These are phyloP conservation scores for Aaosphaeria arxii DNA, from an alignment of 2,329 filamentous ascomycete species.

Conservation along the genomic window DNA sequence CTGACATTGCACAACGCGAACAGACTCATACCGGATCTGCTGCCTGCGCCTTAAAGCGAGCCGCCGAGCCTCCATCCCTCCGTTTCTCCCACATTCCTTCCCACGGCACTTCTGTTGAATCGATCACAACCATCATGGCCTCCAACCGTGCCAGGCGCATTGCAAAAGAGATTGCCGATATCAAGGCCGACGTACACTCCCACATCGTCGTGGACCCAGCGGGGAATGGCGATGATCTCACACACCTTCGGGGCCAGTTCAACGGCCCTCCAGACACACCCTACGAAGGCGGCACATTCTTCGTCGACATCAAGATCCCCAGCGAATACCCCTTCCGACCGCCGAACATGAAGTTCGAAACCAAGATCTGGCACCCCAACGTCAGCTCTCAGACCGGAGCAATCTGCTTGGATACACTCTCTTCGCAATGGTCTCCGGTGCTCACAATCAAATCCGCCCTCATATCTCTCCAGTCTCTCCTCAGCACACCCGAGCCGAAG, in stretches of 20 bases:
- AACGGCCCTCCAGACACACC: slow-evolving; percentile 87
- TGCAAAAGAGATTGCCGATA: slow-evolving; percentile 73
- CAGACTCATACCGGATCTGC: slow-evolving; percentile 6
- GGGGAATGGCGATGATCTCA: slow-evolving; percentile 65
- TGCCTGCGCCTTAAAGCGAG: slow-evolving; percentile 11
- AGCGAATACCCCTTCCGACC: slow-evolving; percentile 90
- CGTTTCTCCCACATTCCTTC: slow-evolving; percentile 1
- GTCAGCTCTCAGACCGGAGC: slow-evolving; percentile 92
- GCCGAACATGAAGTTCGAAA: slow-evolving; percentile 85
- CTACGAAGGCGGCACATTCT: slow-evolving; percentile 81
- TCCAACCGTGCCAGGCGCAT: slow-evolving; percentile 61
- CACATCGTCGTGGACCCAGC: slow-evolving; percentile 69
- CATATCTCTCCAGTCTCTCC: slow-evolving; percentile 86
- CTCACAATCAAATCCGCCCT: slow-evolving; percentile 94
- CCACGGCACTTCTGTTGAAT: neutral
- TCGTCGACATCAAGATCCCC: slow-evolving; percentile 83
- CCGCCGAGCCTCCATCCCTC: slow-evolving; percentile 4
- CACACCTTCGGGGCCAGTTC: slow-evolving; percentile 79
- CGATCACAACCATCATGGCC: slow-evolving; percentile 42
- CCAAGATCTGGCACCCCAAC: slow-evolving; percentile 96
- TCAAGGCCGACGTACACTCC: slow-evolving; percentile 70
- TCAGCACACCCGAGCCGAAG: slow-evolving; percentile 90
- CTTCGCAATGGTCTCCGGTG: slow-evolving; percentile 89
- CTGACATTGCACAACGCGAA: slow-evolving; percentile 13
- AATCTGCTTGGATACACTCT: slow-evolving; percentile 93